Evolutionary conservation across 176 grass and related monocot species (phyloP).

Genomic region (barley (Hordeum vulgare)): MorexV3_pseudomolecules_assembly NC_058523.1:12309455-12309954

Average conservation of each 20-base stretch:
- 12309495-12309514: background rate
- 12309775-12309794: background rate
- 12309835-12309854: background rate
- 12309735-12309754: background rate
- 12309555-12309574: constrained; percentile 6
- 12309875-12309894: background rate
- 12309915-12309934: too few species aligned
- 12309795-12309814: background rate
- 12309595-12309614: background rate
- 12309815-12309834: constrained; percentile 27
- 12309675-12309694: constrained; percentile 29
- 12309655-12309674: constrained; percentile 33
- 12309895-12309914: background rate
- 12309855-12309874: background rate
- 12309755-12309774: background rate
- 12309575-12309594: background rate
- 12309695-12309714: background rate
- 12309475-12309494: background rate
- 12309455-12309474: background rate
- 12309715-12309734: constrained; percentile 7
- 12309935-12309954: background rate
- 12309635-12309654: constrained; percentile 5
- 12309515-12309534: background rate
- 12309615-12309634: constrained; percentile 16
- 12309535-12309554: constrained; percentile 23